Conservation (phyloP, 306 rosid genomes). For the Begonia masoniana region DNA sequence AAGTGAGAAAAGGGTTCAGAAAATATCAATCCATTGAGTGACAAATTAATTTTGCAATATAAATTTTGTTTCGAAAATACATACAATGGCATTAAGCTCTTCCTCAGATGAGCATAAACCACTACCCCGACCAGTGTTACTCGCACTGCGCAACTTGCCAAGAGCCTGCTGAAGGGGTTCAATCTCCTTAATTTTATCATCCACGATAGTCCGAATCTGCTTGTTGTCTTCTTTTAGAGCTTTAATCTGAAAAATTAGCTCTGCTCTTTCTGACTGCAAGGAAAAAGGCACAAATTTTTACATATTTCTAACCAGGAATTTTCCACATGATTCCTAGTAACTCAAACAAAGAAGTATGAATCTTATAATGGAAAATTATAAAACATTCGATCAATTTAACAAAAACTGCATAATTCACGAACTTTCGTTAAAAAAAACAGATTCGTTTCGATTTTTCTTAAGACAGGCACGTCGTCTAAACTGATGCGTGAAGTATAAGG, state of each 20-base stretch:
- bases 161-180: conserved; percentile 85
- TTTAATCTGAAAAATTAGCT: conserved; percentile 66
- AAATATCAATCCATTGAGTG: too few species aligned
- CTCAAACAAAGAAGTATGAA: too few species aligned
- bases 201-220: conserved; percentile 49
- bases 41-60: too few species aligned
- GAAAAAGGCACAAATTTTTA: not conserved
- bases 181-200: conserved; percentile 70
- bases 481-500: too few species aligned
- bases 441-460: too few species aligned
- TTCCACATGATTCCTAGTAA: too few species aligned
- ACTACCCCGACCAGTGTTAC: conserved; percentile 40
- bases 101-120: conserved; percentile 86
- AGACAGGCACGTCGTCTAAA: too few species aligned
- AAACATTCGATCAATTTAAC: too few species aligned
- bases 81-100: conserved; percentile 66
- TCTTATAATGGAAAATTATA: too few species aligned
- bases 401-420: too few species aligned
- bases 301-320: too few species aligned
- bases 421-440: too few species aligned
- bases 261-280: conserved; percentile 56
- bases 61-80: conserved; percentile 7
- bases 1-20: not conserved
- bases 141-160: conserved; percentile 77
- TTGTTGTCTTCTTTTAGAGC: conserved; percentile 54